Percentiles rank a stretch among this genome's conserved stretches.
Conservation (phyloP, 306 rosid genomes). For the Benincasa hispida region DNA sequence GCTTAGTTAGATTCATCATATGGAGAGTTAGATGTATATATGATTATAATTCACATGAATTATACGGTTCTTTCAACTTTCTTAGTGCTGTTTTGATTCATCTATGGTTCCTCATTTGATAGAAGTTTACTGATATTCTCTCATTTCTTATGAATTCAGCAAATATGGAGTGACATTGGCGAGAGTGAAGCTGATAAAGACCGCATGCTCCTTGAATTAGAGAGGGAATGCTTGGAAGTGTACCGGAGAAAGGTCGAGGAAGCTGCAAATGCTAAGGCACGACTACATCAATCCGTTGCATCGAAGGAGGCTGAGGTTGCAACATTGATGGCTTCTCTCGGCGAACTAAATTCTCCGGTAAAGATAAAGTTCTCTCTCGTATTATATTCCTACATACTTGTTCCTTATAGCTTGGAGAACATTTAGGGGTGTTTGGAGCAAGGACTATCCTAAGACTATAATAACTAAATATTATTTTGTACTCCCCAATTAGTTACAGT, state of each 20-base stretch:
- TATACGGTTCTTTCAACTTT: background rate
- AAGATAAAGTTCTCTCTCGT: background rate
- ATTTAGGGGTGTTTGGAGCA: no score
- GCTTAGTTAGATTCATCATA: background rate
- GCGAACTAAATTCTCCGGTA: slow-evolving; percentile 88
- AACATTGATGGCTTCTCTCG: slow-evolving; percentile 79
- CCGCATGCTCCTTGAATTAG: slow-evolving; percentile 70
- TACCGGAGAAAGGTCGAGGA: slow-evolving; percentile 86
- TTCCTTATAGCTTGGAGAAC: background rate
- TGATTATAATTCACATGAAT: background rate
- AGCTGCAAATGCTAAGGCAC: slow-evolving; percentile 77
- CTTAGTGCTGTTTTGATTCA: background rate
- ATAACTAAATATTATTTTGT: no score
- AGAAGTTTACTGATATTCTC: background rate
- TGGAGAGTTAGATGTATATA: background rate
- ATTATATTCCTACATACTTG: background rate
- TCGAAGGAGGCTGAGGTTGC: slow-evolving; percentile 97
- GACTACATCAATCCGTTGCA: slow-evolving; percentile 79
- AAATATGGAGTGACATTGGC: slow-evolving; percentile 94
- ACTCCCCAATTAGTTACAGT: no score
- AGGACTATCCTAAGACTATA: no score
- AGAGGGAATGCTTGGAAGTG: slow-evolving; percentile 90
- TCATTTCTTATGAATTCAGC: slow-evolving; percentile 34
- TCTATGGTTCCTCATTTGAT: background rate
- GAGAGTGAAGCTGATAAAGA: slow-evolving; percentile 73